Evolutionary conservation across 208 protist species (phyloP), one percentile per base, ranked within the genome.

Genomic region (Leishmania tropica): DNA sequence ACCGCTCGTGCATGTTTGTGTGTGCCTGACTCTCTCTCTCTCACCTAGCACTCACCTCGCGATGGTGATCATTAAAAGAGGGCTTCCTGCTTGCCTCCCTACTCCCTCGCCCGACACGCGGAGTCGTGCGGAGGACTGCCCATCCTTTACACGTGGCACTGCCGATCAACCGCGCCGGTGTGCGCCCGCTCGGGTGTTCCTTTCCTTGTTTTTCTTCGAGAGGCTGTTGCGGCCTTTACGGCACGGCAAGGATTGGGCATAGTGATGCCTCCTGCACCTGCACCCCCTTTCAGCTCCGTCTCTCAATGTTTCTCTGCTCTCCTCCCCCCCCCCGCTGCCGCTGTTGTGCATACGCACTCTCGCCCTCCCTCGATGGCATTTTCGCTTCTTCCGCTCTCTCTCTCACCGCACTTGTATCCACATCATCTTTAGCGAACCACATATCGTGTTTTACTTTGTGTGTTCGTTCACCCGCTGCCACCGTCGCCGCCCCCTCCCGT

Each of bases 181-280:
- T 67, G 62, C 62, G 62, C 31, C 68, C 19, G n/a, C 58, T 35
- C 58, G 67, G 0, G 31, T 81, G 28, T n/a, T 75, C 48, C 51
- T 75, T 75, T 51, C 21, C 78, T 78, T 56, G 51, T 58, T 83
- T 28, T 68, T 42, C 64, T 48, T 74, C 28, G 48, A 54, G 21
- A 48, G 64, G 42, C 7, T 47, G 28, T 31, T 13, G 3, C 54
- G 3, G 54, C 6, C 21, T 5, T 58, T 28, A 58, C 21, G 54
- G 28, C 21, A 28, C 40, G 40, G 40, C 40, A 11, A 13, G 21
- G 21, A 58, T 13, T 58, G 0, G 4, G 54, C 54, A 58, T 58
- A 1, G 54, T 19, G 54, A n/a, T 48, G 37, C 35, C 28, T 37
- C 62, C 35, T 68, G 35, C 62, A 40, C 31, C 31, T 28, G 10